Evolutionary conservation across 768 basidiomycete species (phyloP), one percentile per base, ranked within the genome.

Genomic region (Leccinum truebloodii): DNA sequence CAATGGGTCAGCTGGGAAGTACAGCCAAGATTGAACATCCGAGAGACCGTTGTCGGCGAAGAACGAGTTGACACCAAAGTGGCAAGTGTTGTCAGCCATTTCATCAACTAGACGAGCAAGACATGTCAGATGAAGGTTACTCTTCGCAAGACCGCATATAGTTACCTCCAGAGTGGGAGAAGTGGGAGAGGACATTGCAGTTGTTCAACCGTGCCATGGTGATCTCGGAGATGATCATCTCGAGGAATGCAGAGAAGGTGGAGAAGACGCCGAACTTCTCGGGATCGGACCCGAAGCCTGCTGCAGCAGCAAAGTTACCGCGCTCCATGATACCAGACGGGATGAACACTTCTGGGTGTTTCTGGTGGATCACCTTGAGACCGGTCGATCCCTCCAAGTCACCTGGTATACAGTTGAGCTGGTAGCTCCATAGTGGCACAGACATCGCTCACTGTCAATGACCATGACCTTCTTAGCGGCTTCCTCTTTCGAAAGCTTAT

Each of bases 141-240:
- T 6, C 18, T 3, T 10, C 34, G 10, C 20, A 13, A 22, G 16
- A 52, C 20, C 37, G 66, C 24, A 52, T 30, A 75, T 44, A 67
- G 82, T 56, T 71, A 88, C 87, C 86, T 63, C 92, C 93, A 24
- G 92, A 88, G 76, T 95, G 93, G 24, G 92, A 94, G 78, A 94
- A 95, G 76, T 95, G 93, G 68, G 82, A 88, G 24, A 95, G 82
- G 9, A 94, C 87, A 69, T 94, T 95, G 79, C 90, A 90, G 66
- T 89, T 81, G 74, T 95, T 95, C 72, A 95, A 74, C 56, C 93
- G 84, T n/a, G 93, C 93, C 93, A 94, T 95, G 12, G 93, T 94
- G 55, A 94, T 77, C 73, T 95, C 93, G 5, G 91, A 93, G 57
- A 95, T 74, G 53, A 90, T 80, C 93, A 94, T 94, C 82, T 95